These are phyloP conservation scores for Claviceps africana DNA, from an alignment of 2,329 filamentous ascomycete species.

Conservation along the genomic window DNA sequence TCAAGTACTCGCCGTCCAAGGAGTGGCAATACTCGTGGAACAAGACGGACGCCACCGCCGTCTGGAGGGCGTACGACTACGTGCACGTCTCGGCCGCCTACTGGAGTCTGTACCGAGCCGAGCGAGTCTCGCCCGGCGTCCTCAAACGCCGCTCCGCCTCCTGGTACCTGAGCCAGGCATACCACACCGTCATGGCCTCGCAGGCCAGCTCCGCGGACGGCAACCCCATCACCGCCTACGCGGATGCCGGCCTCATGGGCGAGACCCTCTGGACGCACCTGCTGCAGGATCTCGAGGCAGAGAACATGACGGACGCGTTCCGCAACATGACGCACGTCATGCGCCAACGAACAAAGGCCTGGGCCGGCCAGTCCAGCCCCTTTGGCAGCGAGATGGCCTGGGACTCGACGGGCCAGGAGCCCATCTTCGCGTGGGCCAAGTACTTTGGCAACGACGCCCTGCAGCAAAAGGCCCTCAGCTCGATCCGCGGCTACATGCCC, in stretches of 20 bases:
- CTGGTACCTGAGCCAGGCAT: constrained; percentile 43
- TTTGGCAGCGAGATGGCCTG: constrained; percentile 49
- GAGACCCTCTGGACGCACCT: constrained; percentile 43
- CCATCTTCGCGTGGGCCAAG: constrained; percentile 45
- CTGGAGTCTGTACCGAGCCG: constrained; percentile 43
- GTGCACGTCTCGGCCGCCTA: constrained; percentile 42
- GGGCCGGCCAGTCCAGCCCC: constrained; percentile 36
- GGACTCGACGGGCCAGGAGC: constrained; percentile 49
- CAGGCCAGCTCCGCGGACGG: not conserved
- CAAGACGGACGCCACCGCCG: constrained; percentile 26
- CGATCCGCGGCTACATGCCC: constrained; percentile 42
- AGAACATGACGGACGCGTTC: constrained; percentile 27
- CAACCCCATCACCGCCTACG: constrained; percentile 29
- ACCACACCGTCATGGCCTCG: constrained; percentile 23
- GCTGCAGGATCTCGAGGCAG: constrained; percentile 33
- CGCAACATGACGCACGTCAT: constrained; percentile 29
- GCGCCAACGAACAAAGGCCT: constrained; percentile 32
- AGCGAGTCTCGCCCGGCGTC: constrained; percentile 31
- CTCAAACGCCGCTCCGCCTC: constrained; percentile 28
- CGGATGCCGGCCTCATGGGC: constrained; percentile 40
- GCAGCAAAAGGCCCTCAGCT: constrained; percentile 33
- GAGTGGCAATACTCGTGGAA: constrained; percentile 42
- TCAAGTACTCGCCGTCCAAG: constrained; percentile 26
- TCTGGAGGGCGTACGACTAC: constrained; percentile 44
- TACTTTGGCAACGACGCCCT: constrained; percentile 8